Evolutionary conservation across 2,329 filamentous ascomycete genomes (phyloP).

Genomic region (Mycogone perniciosa): DNA sequence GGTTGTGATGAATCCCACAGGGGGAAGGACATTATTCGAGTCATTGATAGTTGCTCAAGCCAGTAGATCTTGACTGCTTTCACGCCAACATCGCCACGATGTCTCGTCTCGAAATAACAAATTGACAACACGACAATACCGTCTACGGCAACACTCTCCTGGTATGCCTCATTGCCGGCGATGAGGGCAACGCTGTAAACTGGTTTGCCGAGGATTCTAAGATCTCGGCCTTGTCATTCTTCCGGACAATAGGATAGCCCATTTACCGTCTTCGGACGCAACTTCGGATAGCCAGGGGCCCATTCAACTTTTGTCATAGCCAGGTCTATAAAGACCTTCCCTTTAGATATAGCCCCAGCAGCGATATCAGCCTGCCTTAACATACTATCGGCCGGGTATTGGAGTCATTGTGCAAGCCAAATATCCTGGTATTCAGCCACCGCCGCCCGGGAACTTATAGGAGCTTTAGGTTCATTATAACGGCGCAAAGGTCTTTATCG

Average conservation of each 20-base stretch:
- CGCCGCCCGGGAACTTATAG: slow-evolving; percentile 3
- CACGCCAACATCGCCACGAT: too few relatives aligned
- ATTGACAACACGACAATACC: too few relatives aligned
- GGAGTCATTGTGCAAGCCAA: slow-evolving; percentile 2
- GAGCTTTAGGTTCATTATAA: slow-evolving; percentile 19
- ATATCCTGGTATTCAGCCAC: background rate
- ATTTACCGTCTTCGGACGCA: slow-evolving; percentile 16
- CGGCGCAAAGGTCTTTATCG: background rate
- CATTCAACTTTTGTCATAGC: slow-evolving; percentile 16
- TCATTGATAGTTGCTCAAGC: too few relatives aligned
- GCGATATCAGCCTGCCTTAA: background rate
- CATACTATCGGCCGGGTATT: background rate
- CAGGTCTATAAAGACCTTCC: slow-evolving; percentile 14
- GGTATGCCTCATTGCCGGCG: slow-evolving; percentile 18
- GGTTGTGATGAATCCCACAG: too few relatives aligned
- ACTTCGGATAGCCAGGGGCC: slow-evolving; percentile 17
- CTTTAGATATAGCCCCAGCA: slow-evolving; percentile 8
- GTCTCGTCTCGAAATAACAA: too few relatives aligned
- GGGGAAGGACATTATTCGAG: too few relatives aligned
- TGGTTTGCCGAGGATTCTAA: slow-evolving; percentile 4
- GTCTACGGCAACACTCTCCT: slow-evolving; percentile 19
- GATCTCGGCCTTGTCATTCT: slow-evolving; percentile 13
- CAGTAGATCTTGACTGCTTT: too few relatives aligned
- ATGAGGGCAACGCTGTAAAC: slow-evolving; percentile 12
- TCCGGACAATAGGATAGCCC: slow-evolving; percentile 13